Evolutionary conservation across 805 yeast species (phyloP).

Genomic region (Wickerhamomyces chaumierensis): DNA sequence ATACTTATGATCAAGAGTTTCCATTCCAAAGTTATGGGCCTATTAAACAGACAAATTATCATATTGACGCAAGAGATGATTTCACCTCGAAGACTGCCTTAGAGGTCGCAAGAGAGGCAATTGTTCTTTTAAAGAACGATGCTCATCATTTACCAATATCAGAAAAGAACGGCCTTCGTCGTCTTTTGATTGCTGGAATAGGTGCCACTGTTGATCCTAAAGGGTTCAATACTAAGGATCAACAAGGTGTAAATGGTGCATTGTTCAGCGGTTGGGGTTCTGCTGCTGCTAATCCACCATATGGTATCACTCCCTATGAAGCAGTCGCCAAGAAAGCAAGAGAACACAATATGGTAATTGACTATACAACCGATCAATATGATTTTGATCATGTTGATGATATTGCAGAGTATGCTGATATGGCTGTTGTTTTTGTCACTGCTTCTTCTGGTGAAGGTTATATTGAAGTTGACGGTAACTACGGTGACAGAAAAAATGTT

Average conservation of each 20-base stretch:
- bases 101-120: slow-evolving; percentile 45
- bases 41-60: slow-evolving; percentile 41
- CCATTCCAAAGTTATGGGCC: slow-evolving; percentile 46
- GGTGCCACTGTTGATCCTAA: slow-evolving; percentile 40
- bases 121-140: slow-evolving; percentile 42
- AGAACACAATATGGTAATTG: slow-evolving; percentile 32
- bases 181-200: slow-evolving; percentile 35
- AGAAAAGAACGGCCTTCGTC: slow-evolving; percentile 28
- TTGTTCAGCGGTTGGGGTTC: slow-evolving; percentile 58
- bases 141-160: slow-evolving; percentile 42
- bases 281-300: slow-evolving; percentile 44
- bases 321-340: slow-evolving; percentile 38
- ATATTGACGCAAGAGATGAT: slow-evolving; percentile 39
- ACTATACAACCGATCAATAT: slow-evolving; percentile 34
- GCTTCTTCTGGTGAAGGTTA: slow-evolving; percentile 52
- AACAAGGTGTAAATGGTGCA: slow-evolving; percentile 40
- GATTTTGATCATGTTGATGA: slow-evolving; percentile 32
- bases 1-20: slow-evolving; percentile 40
- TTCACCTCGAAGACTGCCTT: slow-evolving; percentile 37
- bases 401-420: slow-evolving; percentile 37
- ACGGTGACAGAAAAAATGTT: slow-evolving; percentile 44
- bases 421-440: slow-evolving; percentile 42
- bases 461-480: slow-evolving; percentile 44
- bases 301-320: slow-evolving; percentile 46
- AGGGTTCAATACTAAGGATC: slow-evolving; percentile 45